phyloP scores from a whole-genome alignment of 2,329 filamentous ascomycete species.

The Ophiostoma sp. region DNA sequence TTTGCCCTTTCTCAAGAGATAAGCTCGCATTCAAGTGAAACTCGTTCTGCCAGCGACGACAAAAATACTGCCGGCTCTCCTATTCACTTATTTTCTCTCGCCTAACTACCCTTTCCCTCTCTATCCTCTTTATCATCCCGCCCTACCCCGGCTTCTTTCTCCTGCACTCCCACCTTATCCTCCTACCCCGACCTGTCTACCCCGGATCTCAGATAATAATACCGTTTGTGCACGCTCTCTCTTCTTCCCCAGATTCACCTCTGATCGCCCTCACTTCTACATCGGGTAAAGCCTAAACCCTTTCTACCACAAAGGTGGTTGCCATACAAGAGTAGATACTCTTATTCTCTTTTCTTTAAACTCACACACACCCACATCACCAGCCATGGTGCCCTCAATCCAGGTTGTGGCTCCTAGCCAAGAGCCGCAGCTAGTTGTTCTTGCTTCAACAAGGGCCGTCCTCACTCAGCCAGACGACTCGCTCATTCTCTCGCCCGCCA shows the following conservation, averaged over 20 bases:
- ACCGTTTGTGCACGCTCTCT: background rate
- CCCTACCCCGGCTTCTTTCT: background rate
- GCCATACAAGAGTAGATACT: background rate
- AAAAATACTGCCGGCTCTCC: background rate
- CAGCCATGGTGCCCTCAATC: constrained; percentile 35
- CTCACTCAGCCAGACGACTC: constrained; percentile 67
- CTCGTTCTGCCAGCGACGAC: background rate
- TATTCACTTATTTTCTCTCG: background rate
- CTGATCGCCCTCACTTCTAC: constrained; percentile 12
- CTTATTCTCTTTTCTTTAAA: background rate
- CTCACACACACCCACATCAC: background rate
- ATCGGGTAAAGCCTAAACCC: constrained; percentile 6
- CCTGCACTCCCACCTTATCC: background rate
- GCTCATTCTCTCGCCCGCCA: constrained; percentile 72
- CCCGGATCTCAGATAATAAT: constrained; percentile 19
- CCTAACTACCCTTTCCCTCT: background rate
- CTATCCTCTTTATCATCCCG: background rate
- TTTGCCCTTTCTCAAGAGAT: background rate
- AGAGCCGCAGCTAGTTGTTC: constrained; percentile 59
- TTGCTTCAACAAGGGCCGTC: constrained; percentile 82
- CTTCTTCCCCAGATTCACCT: constrained; percentile 22
- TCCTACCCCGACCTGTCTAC: constrained; percentile 17
- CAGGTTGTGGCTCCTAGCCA: constrained; percentile 35
- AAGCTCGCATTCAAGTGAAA: constrained; percentile 10
- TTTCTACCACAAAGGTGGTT: background rate